phyloP scores from a whole-genome alignment of 179 eudicot genomes.

The Actinidia polygama region DNA sequence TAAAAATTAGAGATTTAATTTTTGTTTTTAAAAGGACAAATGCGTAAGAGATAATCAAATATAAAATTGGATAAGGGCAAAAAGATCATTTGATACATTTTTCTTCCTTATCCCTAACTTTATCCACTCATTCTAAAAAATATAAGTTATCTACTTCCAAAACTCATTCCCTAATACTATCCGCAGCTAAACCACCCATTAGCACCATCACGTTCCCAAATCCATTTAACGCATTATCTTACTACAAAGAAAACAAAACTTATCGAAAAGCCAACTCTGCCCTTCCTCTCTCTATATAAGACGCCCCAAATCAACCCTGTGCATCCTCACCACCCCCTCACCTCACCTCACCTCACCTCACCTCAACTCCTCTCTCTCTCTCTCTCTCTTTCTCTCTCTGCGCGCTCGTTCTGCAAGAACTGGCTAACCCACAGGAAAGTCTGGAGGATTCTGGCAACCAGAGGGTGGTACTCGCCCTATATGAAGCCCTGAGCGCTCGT shows the following conservation, averaged over 20 bases:
- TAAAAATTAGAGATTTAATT: no score
- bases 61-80: no score
- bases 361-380: not conserved
- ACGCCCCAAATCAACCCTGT: not conserved
- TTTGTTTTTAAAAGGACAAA: no score
- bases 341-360: no score
- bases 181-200: not conserved
- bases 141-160: no score
- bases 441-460: conserved; percentile 51
- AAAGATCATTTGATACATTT: not conserved
- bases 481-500: conserved; percentile 63
- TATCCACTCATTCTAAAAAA: no score
- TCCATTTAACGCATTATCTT: no score
- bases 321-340: not conserved
- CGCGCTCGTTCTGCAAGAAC: conserved; percentile 38
- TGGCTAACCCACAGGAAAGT: conserved; percentile 61
- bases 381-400: not conserved
- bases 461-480: conserved; percentile 66
- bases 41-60: no score
- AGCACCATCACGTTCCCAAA: no score
- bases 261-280: not conserved
- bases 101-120: no score
- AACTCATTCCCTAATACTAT: no score
- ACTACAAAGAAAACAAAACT: not conserved
- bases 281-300: not conserved